Evolutionary conservation across 495 filamentous ascomycete genomes (phyloP), one percentile per base, ranked within the genome.

Genomic region (Cryomyces minteri): DNA sequence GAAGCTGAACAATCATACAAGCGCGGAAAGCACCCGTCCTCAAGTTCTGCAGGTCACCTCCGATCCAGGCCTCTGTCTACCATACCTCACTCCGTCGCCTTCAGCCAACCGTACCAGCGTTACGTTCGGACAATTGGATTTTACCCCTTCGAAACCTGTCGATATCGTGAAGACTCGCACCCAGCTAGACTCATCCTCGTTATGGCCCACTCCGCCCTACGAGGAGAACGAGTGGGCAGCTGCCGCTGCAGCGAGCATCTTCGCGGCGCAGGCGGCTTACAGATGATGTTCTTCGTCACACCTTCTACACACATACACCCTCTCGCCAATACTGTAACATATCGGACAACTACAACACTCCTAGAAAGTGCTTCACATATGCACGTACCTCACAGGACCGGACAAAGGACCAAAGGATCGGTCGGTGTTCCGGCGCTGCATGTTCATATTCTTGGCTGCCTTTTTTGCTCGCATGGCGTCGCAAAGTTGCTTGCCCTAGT

Each of bases 151-250:
- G 45, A 68, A 67, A 45, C 65, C 66, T 11, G 37, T 69, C 12
- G 67, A 79, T 43, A 75, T 86, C 72, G 30, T 79, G 79, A 76
- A 72, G 48, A 44, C 51, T 12, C 62, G 55, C 31, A 46, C 58
- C 9, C 62, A 65, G 29, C 60, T 68, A 42, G 63, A 73, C 30
- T 68, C 77, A 49, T 69, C 57, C 38, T 72, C 81, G 39, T 85
- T 88, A 60, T 94, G 85, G 82, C 88, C 88, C 29, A 96, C 90
- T n/a, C 92, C 92, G 36, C 90, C 90, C 30, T 92, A 93, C 54
- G 79, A 82, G 45, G 88, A 92, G 55, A 74, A 77, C 48, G 90
- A 88, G 59, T 94, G 83, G 87, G 82, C 77, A 31, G 76, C 78
- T n/a, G 76, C 84, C 38, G 77, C 81, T 14, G 70, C 82, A 28